Percentiles rank a stretch among this genome's conserved stretches.
Conservation (phyloP, 2,329 filamentous ascomycete genomes). For the Colletotrichum shisoi region DNA sequence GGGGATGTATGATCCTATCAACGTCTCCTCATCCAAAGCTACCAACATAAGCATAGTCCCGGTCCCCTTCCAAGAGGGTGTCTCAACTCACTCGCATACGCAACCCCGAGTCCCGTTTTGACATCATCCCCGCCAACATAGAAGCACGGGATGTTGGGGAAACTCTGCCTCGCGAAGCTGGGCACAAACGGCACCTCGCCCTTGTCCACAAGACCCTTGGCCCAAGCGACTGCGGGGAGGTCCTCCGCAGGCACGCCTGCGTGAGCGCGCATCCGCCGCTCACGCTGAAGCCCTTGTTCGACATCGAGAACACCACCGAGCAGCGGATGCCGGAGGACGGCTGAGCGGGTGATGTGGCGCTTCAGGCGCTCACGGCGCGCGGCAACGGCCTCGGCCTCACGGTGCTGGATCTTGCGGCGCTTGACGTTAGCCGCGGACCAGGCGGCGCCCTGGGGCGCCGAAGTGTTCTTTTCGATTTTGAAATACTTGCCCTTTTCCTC, state of each 20-base stretch:
- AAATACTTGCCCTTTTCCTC: constrained; percentile 71
- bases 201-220: constrained; percentile 51
- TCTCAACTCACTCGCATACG: constrained; percentile 55
- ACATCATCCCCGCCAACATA: constrained; percentile 52
- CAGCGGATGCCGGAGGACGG: constrained; percentile 44
- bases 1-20: constrained; percentile 55
- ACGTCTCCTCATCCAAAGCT: constrained; percentile 49
- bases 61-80: not conserved
- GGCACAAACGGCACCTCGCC: constrained; percentile 51
- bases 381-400: constrained; percentile 45
- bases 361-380: constrained; percentile 47
- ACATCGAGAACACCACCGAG: constrained; percentile 48
- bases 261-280: constrained; percentile 17
- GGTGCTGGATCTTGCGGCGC: constrained; percentile 59
- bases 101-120: constrained; percentile 53
- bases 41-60: constrained; percentile 31
- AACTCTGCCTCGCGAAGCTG: constrained; percentile 43
- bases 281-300: constrained; percentile 48
- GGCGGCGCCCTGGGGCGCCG: constrained; percentile 57
- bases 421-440: constrained; percentile 69
- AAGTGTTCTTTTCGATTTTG: constrained; percentile 67
- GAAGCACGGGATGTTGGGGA: constrained; percentile 52
- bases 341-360: constrained; percentile 52
- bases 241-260: constrained; percentile 41
- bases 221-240: constrained; percentile 50